phyloP scores from a whole-genome alignment of 768 basidiomycete genomes.

The Myochromella boudieri region DNA sequence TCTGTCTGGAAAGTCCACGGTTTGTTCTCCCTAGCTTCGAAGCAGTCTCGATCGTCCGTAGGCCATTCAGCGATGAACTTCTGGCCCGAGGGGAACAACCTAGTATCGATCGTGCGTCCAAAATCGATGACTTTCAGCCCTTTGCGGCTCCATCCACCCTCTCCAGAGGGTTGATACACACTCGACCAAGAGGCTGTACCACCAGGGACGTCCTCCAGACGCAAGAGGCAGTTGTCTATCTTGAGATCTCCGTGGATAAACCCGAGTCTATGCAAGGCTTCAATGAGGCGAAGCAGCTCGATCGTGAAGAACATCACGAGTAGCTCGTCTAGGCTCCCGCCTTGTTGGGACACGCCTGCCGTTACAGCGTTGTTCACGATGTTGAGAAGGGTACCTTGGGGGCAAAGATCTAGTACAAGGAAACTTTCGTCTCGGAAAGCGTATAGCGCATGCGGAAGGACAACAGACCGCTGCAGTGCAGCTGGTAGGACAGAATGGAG shows the following conservation, averaged over 20 bases:
- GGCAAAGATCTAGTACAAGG: conserved; percentile 83
- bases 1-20: conserved; percentile 97
- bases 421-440: conserved; percentile 88
- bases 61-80: conserved; percentile 86
- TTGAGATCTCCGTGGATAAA: conserved; percentile 99
- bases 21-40: conserved; percentile 79
- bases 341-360: conserved; percentile 77
- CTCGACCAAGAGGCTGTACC: conserved; percentile 68
- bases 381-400: conserved; percentile 90
- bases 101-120: conserved; percentile 89
- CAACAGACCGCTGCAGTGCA: conserved; percentile 62
- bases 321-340: conserved; percentile 86
- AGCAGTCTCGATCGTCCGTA: conserved; percentile 87
- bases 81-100: conserved; percentile 78
- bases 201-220: conserved; percentile 81
- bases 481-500: conserved; percentile 69
- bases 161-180: conserved; percentile 76
- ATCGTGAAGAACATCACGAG: conserved; percentile 94
- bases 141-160: conserved; percentile 82
- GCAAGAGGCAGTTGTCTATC: conserved; percentile 97
- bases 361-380: conserved; percentile 82
- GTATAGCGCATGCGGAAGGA: conserved; percentile 78
- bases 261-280: conserved; percentile 75
- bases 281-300: conserved; percentile 82
- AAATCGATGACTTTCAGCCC: conserved; percentile 96